Evolutionary conservation across 495 filamentous ascomycete species (phyloP), one percentile per base, ranked within the genome.

Genomic region (Acidomyces sp.): DNA sequence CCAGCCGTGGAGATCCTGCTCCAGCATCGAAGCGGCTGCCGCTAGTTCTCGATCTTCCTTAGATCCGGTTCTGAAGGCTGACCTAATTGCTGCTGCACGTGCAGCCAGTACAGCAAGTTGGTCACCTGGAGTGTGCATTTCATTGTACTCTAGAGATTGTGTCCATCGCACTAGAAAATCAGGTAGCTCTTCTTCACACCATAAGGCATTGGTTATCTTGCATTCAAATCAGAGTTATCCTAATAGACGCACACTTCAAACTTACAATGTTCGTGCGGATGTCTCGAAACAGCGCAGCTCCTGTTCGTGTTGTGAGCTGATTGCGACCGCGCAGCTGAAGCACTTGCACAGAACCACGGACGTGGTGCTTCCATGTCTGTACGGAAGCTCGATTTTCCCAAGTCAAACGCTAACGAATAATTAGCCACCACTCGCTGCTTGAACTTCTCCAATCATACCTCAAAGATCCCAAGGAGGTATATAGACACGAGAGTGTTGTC

Each of bases 1-100:
- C 44, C 44, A 47, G 37, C 31, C 19, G 44, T 41, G 20, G 3
- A 47, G 44, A 18, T 47, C 44, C 2, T 15, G 6, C 38, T 47
- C 44, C n/a, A 47, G 16, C 5, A 6, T 19, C 17, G 28, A 10
- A 9, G 44, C 21, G 2, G 31, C 21, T n/a, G 34, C 37, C 4
- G n/a, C 3, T 3, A 47, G 37, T 24, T 41, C 27, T 16, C 27
- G 13, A 19, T 47, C 44, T 6, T 3, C 20, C 31, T 35, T 24
- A n/a, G 13, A 7, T 3, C 44, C 20, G 5, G 13, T 41, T 13
- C 30, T 19, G 16, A 41, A 47, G 3, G 37, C 7, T 11, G 37
- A 19, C n/a, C 19, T 37, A 11, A 43, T 23, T n/a, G 23, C 30
- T 5, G 39, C 39, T 1, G 34, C 9, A 15, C 45, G 20, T 3